Evolutionary conservation across 805 yeast genomes (phyloP).

Genomic region (Sugiyamaella smithiae): DNA sequence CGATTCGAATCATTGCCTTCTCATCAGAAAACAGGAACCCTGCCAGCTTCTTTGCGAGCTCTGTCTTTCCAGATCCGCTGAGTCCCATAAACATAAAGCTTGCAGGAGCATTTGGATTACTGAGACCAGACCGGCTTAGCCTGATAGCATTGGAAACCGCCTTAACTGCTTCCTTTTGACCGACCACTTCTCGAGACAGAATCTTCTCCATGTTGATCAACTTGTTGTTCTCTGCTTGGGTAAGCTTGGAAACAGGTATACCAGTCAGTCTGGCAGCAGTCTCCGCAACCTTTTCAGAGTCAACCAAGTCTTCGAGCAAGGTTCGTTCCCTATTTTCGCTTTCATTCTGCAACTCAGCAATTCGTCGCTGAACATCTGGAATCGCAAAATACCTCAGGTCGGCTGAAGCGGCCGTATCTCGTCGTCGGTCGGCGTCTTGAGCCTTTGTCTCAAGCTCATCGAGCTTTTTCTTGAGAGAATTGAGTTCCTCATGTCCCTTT

Average conservation of each 20-base stretch:
- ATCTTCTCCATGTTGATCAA: slow-evolving; percentile 92
- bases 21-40: slow-evolving; percentile 95
- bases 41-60: slow-evolving; percentile 93
- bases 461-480: slow-evolving; percentile 81
- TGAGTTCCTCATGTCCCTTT: slow-evolving; percentile 86
- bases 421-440: slow-evolving; percentile 93
- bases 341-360: slow-evolving; percentile 70
- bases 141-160: slow-evolving; percentile 96
- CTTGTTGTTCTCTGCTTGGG: slow-evolving; percentile 93
- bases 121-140: slow-evolving; percentile 87
- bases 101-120: slow-evolving; percentile 96
- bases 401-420: slow-evolving; percentile 91
- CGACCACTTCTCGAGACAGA: slow-evolving; percentile 80
- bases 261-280: slow-evolving; percentile 96
- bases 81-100: slow-evolving; percentile 92
- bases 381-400: slow-evolving; percentile 96
- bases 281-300: slow-evolving; percentile 89
- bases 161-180: slow-evolving; percentile 92
- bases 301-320: slow-evolving; percentile 85
- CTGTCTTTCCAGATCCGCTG: slow-evolving; percentile 98
- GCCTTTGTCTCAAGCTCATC: slow-evolving; percentile 94
- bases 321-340: slow-evolving; percentile 64
- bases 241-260: slow-evolving; percentile 90
- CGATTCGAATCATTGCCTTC: slow-evolving; percentile 94
- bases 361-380: slow-evolving; percentile 81